phyloP scores from a whole-genome alignment of 192 early-diverging fungal genomes.

The Backusella tarrabulga region DNA sequence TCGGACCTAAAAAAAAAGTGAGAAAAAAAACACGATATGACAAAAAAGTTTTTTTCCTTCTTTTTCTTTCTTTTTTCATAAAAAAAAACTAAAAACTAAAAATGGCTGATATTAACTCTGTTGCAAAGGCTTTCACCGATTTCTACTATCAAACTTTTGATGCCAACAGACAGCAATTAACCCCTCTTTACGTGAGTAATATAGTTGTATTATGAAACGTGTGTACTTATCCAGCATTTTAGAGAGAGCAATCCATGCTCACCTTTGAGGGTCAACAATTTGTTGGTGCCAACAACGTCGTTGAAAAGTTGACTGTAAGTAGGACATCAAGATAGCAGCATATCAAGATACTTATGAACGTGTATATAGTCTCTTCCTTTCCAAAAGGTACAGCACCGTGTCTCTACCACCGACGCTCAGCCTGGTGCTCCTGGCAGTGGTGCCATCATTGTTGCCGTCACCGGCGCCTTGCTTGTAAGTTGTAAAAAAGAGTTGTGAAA shows the following conservation, averaged over 20 bases:
- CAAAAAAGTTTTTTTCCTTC: not conserved
- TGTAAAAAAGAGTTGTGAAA: not conserved
- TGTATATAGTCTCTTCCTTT: conserved; percentile 69
- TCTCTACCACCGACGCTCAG: conserved; percentile 84
- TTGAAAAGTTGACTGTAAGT: conserved; percentile 77
- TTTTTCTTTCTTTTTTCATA: not conserved
- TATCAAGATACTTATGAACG: not conserved
- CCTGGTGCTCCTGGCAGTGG: conserved; percentile 58
- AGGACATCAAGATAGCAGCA: no score
- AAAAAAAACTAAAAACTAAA: not conserved
- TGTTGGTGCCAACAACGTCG: conserved; percentile 60
- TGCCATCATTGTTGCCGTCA: conserved; percentile 79
- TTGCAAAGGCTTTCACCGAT: conserved; percentile 75
- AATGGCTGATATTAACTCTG: conserved; percentile 23
- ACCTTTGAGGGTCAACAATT: conserved; percentile 78
- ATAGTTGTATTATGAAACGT: no score
- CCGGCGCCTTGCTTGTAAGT: conserved; percentile 81
- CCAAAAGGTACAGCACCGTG: conserved; percentile 66
- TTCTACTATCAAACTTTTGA: conserved; percentile 94
- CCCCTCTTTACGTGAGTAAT: conserved; percentile 76
- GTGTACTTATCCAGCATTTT: no score
- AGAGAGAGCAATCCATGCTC: conserved; percentile 83
- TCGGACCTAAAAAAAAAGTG: not conserved
- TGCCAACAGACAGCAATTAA: conserved; percentile 59
- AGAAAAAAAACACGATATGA: not conserved